Base-by-base conservation (phyloP, 139 green algal species). In the Picochlorum sp. region DNA sequence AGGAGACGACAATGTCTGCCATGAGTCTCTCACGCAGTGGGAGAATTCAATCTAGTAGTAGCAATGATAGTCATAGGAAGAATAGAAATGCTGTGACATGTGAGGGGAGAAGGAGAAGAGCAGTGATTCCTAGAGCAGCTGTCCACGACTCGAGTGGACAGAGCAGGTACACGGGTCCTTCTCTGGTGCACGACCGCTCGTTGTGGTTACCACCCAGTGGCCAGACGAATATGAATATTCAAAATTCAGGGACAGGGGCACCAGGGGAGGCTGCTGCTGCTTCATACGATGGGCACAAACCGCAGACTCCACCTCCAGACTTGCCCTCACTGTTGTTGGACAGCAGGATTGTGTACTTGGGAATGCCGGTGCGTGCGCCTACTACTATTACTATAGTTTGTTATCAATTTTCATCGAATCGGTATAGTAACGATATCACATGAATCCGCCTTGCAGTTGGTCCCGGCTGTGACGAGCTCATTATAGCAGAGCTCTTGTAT, bases 391-490 rank as follows among this genome's bases (percentile, higher is more conserved):
- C 7, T 54, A 54, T 54, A 15, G 45, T 51, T 15, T 51, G 15
- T 15, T 0, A 20, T 54, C 16, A 9, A 21, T 4, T 21, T 26
- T 18, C n/a, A 54, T 54, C 2, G 47, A 21, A 11, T 11, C 1
- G 34, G 34, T 13, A 11, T 41, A 41, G 7, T 41, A 30, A 30
- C 28, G 34, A 41, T 11, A 41, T 41, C 8, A 11, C 34, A 41
- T 41, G 2, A 4, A 13, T 11, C 23, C 87, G 47, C n/a, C 4
- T 20, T 54, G 47, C 47, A 54, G 47, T 83, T 99, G 21, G 92
- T 99, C 30, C 89, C 94, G 6, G 85, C 88, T 10, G 94, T 99
- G 30, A 98, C 94, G 94, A 99, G 91, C 85, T 99, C 6, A 90
- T 99, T 70, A 86, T 99, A 37, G 89, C 89, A 15, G 87, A 99